Conservation (phyloP, 2,329 filamentous ascomycete species). For the Alternaria sp. region DNA sequence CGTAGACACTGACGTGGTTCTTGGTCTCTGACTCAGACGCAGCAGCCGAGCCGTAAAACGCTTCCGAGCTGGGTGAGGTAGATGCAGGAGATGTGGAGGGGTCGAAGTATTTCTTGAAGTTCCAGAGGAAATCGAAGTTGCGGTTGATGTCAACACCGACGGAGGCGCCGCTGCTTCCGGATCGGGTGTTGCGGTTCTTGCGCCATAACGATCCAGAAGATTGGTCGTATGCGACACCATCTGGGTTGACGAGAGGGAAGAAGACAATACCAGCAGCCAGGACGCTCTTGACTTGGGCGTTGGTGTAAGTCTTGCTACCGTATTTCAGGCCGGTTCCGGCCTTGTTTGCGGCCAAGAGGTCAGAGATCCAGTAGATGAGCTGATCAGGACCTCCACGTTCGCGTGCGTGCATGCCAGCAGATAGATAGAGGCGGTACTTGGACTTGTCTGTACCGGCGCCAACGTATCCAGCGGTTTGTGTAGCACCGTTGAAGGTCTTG, state of each 20-base stretch:
- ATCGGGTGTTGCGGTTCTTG: slow-evolving; percentile 54
- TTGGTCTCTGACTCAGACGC: slow-evolving; percentile 67
- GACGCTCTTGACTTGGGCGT: slow-evolving; percentile 61
- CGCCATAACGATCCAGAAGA: slow-evolving; percentile 45
- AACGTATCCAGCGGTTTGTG: slow-evolving; percentile 55
- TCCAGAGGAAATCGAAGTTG: slow-evolving; percentile 65
- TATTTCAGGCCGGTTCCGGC: slow-evolving; percentile 61
- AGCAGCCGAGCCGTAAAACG: slow-evolving; percentile 61
- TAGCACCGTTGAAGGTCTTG: slow-evolving; percentile 56
- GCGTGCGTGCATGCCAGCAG: slow-evolving; percentile 65
- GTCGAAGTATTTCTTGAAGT: slow-evolving; percentile 60
- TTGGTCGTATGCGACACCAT: slow-evolving; percentile 49
- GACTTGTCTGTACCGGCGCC: slow-evolving; percentile 56
- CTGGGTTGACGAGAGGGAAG: slow-evolving; percentile 49
- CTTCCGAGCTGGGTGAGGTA: slow-evolving; percentile 55
- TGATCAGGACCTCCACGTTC: slow-evolving; percentile 67
- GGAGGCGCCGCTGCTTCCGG: slow-evolving; percentile 37
- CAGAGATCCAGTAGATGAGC: slow-evolving; percentile 66
- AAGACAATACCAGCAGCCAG: slow-evolving; percentile 65
- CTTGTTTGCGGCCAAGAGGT: slow-evolving; percentile 64
- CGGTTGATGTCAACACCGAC: slow-evolving; percentile 50
- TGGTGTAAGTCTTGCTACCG: slow-evolving; percentile 62
- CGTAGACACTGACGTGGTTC: slow-evolving; percentile 63
- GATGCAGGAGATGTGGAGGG: slow-evolving; percentile 53
- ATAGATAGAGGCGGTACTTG: slow-evolving; percentile 60